A percentile compares a stretch with the other conserved stretches of the same genome.
These are phyloP conservation scores for Lolium perenne DNA, from an alignment of 176 grass and related monocot genomes.

Conservation along the genomic window DNA sequence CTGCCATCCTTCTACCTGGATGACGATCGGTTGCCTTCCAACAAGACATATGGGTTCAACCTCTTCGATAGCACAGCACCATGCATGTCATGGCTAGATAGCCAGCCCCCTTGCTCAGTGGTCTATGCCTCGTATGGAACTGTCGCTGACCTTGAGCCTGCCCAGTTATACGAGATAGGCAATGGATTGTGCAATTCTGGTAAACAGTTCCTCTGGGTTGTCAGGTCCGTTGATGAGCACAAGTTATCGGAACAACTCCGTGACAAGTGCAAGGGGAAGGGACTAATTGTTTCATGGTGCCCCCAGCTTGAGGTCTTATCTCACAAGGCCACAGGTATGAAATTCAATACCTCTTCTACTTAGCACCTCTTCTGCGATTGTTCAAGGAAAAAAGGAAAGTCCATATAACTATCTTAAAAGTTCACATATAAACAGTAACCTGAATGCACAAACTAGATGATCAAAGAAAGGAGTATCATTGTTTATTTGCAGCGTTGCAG, in stretches of 20 bases:
- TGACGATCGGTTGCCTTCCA: constrained; percentile 12
- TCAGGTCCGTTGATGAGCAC: neutral
- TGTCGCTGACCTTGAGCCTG: neutral
- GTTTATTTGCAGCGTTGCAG: neutral
- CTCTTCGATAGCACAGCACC: neutral
- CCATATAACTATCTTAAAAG: neutral
- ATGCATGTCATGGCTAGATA: constrained; percentile 6
- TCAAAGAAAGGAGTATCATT: neutral
- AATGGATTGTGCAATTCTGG: neutral
- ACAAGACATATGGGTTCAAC: constrained; percentile 16
- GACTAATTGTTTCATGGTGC: neutral
- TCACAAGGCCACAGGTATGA: neutral
- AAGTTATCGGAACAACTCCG: neutral
- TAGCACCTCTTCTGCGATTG: neutral
- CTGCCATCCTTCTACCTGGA: constrained; percentile 23
- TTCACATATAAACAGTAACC: neutral
- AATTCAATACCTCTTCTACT: neutral
- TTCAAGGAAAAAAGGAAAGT: neutral
- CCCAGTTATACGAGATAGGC: neutral
- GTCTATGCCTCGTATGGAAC: neutral
- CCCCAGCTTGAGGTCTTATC: constrained; percentile 9
- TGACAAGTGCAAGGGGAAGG: neutral
- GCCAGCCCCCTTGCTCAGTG: neutral
- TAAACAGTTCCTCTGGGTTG: neutral
- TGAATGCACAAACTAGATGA: neutral